These are phyloP conservation scores for Escallonia rubra DNA, from an alignment of 129 eudicot genomes.

Conservation along the genomic window DNA sequence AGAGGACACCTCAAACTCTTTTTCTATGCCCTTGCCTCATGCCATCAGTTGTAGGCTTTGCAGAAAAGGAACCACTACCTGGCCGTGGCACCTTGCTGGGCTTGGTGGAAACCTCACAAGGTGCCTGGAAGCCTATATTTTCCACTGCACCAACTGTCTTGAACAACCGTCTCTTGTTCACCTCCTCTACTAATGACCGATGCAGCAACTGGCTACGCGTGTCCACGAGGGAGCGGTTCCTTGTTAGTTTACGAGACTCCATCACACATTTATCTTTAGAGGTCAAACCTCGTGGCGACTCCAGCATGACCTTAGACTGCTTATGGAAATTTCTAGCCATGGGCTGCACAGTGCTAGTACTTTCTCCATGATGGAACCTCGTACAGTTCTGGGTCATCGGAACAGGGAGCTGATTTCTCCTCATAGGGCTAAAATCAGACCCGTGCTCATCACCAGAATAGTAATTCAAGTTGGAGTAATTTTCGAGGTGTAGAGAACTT, in stretches of 20 bases:
- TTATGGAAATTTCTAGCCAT: conserved; percentile 17
- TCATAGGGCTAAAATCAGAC: conserved; percentile 39
- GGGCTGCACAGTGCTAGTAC: conserved; percentile 16
- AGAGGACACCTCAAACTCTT: conserved; percentile 21
- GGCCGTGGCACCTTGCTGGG: conserved; percentile 23
- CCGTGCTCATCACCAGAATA: conserved; percentile 44
- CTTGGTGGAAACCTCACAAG: conserved; percentile 34
- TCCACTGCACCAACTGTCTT: conserved; percentile 76
- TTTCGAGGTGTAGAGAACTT: conserved; percentile 52
- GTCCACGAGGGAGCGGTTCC: conserved; percentile 71
- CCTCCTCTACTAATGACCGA: conserved; percentile 61
- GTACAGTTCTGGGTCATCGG: conserved; percentile 30
- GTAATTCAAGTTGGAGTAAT: conserved; percentile 65
- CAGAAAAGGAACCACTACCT: not conserved
- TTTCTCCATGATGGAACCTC: conserved; percentile 42
- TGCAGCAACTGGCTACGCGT: conserved; percentile 82
- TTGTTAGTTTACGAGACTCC: conserved; percentile 36
- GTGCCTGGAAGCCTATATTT: conserved; percentile 65
- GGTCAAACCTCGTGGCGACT: conserved; percentile 28
- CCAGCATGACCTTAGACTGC: conserved; percentile 10
- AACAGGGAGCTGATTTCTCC: not conserved
- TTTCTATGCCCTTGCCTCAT: conserved; percentile 30
- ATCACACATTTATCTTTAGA: conserved; percentile 19
- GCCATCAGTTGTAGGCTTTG: conserved; percentile 10
- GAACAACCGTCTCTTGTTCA: conserved; percentile 53